phyloP scores from a whole-genome alignment of 345 rosid genomes.

The Physaria fendleri region DNA sequence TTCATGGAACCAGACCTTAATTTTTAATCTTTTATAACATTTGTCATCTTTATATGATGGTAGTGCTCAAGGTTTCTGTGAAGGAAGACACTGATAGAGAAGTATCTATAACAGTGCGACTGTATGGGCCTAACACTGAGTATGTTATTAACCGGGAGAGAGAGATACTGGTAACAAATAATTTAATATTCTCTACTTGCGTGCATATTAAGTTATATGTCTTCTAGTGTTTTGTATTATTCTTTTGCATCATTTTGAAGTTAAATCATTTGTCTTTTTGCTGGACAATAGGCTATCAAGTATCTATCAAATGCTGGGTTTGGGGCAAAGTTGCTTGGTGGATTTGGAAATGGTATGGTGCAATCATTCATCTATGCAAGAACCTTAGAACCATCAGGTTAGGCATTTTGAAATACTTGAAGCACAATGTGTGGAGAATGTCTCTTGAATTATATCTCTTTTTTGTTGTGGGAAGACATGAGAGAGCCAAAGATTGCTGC shows the following conservation, averaged over 20 bases:
- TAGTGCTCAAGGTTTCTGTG: constrained; percentile 84
- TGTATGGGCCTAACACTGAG: constrained; percentile 89
- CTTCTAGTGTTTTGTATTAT: constrained; percentile 7
- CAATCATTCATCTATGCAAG: constrained; percentile 89
- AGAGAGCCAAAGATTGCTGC: constrained; percentile 71
- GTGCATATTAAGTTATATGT: constrained; percentile 5
- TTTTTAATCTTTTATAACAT: neutral
- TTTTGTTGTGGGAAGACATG: constrained; percentile 54
- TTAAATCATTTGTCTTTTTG: constrained; percentile 7
- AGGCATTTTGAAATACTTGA: neutral
- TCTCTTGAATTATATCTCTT: neutral
- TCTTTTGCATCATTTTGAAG: constrained; percentile 8
- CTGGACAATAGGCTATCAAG: constrained; percentile 64
- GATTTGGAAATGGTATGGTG: constrained; percentile 93
- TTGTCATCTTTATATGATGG: constrained; percentile 8
- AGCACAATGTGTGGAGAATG: neutral
- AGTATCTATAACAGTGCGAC: constrained; percentile 61
- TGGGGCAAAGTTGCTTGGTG: constrained; percentile 91
- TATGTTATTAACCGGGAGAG: constrained; percentile 75
- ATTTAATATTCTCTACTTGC: no score
- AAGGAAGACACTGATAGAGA: constrained; percentile 51
- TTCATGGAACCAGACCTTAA: neutral
- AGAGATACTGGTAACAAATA: constrained; percentile 53
- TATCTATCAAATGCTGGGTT: constrained; percentile 94
- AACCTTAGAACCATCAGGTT: constrained; percentile 71